A percentile compares a stretch with the other conserved stretches of the same genome.
Conservation (phyloP, 352 stramenopile species). For the Phytophthora idaei region DNA sequence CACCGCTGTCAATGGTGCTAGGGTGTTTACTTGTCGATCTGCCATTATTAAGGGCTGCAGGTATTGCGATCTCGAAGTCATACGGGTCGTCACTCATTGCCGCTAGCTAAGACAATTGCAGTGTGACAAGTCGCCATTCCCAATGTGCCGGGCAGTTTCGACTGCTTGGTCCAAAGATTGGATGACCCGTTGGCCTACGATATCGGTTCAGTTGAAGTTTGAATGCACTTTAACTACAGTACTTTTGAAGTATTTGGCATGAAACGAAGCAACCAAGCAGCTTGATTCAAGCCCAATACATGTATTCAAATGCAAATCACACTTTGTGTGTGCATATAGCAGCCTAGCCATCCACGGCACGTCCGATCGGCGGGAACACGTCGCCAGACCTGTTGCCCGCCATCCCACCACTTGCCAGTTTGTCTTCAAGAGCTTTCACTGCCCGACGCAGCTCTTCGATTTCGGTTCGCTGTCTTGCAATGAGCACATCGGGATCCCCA, state of each 20-base stretch:
- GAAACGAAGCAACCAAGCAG: neutral
- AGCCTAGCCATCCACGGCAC: constrained; percentile 39
- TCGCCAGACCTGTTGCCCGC: constrained; percentile 21
- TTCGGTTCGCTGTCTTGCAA: constrained; percentile 62
- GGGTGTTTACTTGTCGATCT: constrained; percentile 6
- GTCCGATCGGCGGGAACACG: constrained; percentile 41
- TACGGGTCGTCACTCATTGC: constrained; percentile 45
- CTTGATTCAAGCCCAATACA: neutral
- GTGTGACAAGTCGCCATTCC: neutral
- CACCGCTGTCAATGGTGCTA: constrained; percentile 10
- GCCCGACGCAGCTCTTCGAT: constrained; percentile 83
- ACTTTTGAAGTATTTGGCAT: neutral
- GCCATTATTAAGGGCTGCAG: constrained; percentile 16
- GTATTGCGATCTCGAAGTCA: constrained; percentile 61
- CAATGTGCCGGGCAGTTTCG: neutral
- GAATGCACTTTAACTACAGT: no score
- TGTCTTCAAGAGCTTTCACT: constrained; percentile 77
- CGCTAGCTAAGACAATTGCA: neutral
- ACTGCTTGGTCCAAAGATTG: neutral
- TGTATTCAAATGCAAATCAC: neutral
- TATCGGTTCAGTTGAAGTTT: no score
- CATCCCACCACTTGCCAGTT: constrained; percentile 35
- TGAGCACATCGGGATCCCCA: constrained; percentile 57
- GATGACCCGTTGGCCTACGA: no score
- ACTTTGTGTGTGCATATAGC: neutral